phyloP scores from a whole-genome alignment of 192 early-diverging fungal species.

The Kickxella alabastrina region DNA sequence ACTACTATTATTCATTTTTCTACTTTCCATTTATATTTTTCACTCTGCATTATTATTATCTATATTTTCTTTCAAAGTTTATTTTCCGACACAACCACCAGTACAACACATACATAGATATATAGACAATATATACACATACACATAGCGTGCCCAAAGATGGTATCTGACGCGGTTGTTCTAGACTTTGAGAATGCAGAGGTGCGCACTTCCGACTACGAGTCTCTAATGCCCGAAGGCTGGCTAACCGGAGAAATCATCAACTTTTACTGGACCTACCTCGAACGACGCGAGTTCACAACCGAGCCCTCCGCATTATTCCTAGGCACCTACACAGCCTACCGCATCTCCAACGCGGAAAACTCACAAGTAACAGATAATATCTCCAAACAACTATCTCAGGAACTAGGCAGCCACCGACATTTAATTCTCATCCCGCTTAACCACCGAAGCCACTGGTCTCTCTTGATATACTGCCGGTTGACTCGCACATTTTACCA shows the following conservation, averaged over 20 bases:
- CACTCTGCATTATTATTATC: neutral
- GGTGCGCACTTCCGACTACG: constrained; percentile 46
- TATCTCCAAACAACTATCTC: constrained; percentile 39
- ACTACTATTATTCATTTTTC: neutral
- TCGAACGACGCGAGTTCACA: constrained; percentile 44
- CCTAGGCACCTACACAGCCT: constrained; percentile 50
- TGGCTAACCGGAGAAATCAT: constrained; percentile 54
- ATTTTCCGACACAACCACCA: too few relatives aligned
- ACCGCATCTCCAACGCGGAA: constrained; percentile 49
- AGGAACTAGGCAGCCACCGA: constrained; percentile 25
- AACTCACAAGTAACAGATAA: constrained; percentile 35
- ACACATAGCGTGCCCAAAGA: neutral
- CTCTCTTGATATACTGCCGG: constrained; percentile 46
- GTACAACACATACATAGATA: too few relatives aligned
- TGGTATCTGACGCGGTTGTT: constrained; percentile 29
- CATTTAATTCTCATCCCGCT: constrained; percentile 45
- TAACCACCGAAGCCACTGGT: constrained; percentile 51
- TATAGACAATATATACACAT: too few relatives aligned
- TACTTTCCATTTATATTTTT: neutral
- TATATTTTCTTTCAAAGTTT: constrained; percentile 1
- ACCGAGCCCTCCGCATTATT: constrained; percentile 34
- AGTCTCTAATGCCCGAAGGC: constrained; percentile 45
- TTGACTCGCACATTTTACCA: constrained; percentile 51
- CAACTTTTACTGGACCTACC: constrained; percentile 52
- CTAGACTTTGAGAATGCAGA: constrained; percentile 49